Base-by-base conservation (phyloP, 169 alveolate genomes). In the Plasmodium cynomolgi region DNA sequence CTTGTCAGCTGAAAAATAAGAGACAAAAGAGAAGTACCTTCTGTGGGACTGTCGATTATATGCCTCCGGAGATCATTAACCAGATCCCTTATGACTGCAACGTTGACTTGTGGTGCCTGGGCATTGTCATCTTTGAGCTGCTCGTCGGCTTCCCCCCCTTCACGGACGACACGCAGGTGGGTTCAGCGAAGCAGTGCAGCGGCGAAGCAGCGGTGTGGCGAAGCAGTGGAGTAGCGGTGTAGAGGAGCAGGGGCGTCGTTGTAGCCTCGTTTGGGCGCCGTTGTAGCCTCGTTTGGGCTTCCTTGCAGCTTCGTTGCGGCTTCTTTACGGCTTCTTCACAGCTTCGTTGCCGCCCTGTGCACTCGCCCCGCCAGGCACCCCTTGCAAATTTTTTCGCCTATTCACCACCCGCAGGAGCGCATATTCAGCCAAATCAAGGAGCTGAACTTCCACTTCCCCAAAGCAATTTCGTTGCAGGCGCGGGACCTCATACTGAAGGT, bases 41-140 rank as follows among this genome's bases (percentile, higher is more conserved):
- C 44, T 98, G 99, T 84, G 99, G 99, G 17, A 98, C 99, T 1
- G 95, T 97, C 20, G 99, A 98, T 73, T 98, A 98, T 95, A 93
- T 98, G 56, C 98, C 99, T 13, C 99, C 99, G 23, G 99, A 98
- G 84, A 98, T 98, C 94, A 96, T 98, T 3, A 92, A 96, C 31
- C 96, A 96, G 56, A 95, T 97, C 58, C 96, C 96, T 7, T 98
- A 98, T 95, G 98, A 97, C 90, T 95, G 97, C 37, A 96, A 96
- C 37, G 98, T 97, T 2, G 99, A 98, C 92, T 84, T 97, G 47
- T 98, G 99, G 99, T 96, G 99, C 62, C 56, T 98, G 33, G 99
- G 99, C 31, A 98, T 98, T 20, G 97, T 98, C 47, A 96, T 98
- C 68, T 98, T 96, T 96, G 99, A 98, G 94, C 96, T 98, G 71